These are phyloP conservation scores for Fragaria ananassa DNA, from an alignment of 306 rosid species.

Conservation along the genomic window DNA sequence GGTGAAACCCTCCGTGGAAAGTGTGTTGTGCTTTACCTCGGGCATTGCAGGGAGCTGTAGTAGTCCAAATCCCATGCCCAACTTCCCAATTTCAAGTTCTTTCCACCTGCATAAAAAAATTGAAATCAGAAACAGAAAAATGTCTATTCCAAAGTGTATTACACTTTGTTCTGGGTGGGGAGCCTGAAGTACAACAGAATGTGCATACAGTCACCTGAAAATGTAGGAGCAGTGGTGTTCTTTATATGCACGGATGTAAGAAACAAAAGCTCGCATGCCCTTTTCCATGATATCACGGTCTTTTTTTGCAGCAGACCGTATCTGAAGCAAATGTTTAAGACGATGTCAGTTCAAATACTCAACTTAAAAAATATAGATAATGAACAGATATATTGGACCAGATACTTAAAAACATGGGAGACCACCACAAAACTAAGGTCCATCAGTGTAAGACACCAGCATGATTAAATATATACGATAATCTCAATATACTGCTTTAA, in stretches of 20 bases:
- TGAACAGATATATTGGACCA: neutral
- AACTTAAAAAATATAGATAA: neutral
- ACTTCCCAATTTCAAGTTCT: constrained; percentile 89
- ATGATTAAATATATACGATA: neutral
- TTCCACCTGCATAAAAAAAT: constrained; percentile 54
- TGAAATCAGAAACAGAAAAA: constrained; percentile 17
- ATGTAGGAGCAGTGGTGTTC: constrained; percentile 86
- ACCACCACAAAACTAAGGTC: neutral
- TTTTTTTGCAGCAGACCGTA: constrained; percentile 62
- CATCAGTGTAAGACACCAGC: neutral
- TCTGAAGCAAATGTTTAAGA: constrained; percentile 43
- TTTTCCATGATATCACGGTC: constrained; percentile 97
- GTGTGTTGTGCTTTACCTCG: constrained; percentile 68
- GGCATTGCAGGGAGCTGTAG: constrained; percentile 84
- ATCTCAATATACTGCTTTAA: neutral
- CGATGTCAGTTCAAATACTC: neutral
- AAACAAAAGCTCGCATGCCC: constrained; percentile 86
- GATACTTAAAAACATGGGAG: neutral
- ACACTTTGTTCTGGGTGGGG: neutral
- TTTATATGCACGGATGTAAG: constrained; percentile 83
- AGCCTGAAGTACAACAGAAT: neutral
- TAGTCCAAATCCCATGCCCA: constrained; percentile 84
- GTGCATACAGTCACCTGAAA: constrained; percentile 50
- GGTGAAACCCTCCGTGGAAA: constrained; percentile 71
- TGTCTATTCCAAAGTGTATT: neutral